phyloP scores from a whole-genome alignment of 2,329 filamentous ascomycete genomes.

The Rosellinia necatrix region DNA sequence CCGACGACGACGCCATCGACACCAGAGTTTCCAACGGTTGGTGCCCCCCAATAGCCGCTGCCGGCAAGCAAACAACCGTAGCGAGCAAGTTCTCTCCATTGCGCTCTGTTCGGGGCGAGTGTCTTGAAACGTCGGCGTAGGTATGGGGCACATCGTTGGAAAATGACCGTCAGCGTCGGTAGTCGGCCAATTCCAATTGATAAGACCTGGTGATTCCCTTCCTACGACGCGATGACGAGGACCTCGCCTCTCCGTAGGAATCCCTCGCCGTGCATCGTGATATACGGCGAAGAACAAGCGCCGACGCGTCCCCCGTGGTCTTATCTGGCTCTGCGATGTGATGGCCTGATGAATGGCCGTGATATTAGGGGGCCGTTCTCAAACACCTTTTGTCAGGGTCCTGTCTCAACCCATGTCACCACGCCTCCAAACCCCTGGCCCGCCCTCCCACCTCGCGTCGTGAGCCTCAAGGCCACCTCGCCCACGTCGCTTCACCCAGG shows the following conservation, averaged over 20 bases:
- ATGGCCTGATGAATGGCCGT: constrained; percentile 7
- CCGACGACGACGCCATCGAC: too few relatives aligned
- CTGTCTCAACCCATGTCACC: constrained; percentile 24
- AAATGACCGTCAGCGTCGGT: not conserved
- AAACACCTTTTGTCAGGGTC: constrained; percentile 26
- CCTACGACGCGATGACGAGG: not conserved
- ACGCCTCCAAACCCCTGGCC: not conserved
- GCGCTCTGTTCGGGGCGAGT: not conserved
- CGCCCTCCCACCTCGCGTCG: not conserved
- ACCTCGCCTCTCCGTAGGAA: not conserved
- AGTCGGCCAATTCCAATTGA: too few relatives aligned
- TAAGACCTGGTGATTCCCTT: not conserved
- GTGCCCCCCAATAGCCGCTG: too few relatives aligned
- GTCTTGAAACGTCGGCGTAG: too few relatives aligned
- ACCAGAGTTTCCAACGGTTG: not conserved
- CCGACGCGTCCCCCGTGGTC: constrained; percentile 2
- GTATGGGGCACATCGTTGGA: too few relatives aligned
- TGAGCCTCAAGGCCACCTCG: constrained; percentile 8
- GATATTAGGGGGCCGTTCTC: constrained; percentile 12
- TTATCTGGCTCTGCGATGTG: constrained; percentile 9
- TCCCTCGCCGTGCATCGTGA: not conserved
- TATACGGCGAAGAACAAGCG: constrained; percentile 6
- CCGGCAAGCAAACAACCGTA: too few relatives aligned
- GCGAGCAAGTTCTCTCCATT: not conserved
- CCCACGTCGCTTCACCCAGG: not conserved